These are phyloP conservation scores for Perkinsus olseni DNA, from an alignment of 169 alveolate species.

Conservation along the genomic window DNA sequence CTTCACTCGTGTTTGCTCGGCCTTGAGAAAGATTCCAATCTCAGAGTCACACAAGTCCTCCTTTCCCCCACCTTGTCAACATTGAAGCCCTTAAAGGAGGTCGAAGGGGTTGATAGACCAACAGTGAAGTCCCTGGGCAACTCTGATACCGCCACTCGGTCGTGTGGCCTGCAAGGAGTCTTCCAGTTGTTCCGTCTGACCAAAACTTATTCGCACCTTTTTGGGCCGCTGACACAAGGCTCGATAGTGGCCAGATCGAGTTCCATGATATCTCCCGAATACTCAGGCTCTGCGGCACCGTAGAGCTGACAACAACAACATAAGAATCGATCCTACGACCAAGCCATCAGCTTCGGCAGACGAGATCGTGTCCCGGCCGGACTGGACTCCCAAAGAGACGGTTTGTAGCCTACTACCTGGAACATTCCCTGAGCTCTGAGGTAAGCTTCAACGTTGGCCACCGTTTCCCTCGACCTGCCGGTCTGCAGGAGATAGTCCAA, in stretches of 20 bases:
- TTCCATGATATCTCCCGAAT: slow-evolving; percentile 17
- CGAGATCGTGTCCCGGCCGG: not conserved
- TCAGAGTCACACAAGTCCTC: not conserved
- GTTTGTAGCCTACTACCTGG: not conserved
- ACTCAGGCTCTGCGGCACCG: not conserved
- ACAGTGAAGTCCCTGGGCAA: slow-evolving; percentile 67
- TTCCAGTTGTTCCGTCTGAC: too few species aligned
- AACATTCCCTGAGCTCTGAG: slow-evolving; percentile 14
- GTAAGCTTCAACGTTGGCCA: slow-evolving; percentile 67
- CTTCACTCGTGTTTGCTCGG: not conserved
- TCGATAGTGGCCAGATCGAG: slow-evolving; percentile 54
- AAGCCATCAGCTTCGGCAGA: not conserved
- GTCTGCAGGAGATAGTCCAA: slow-evolving; percentile 76
- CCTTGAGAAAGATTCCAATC: too few species aligned
- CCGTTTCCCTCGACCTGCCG: slow-evolving; percentile 76
- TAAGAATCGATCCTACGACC: not conserved
- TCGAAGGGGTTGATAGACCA: slow-evolving; percentile 15
- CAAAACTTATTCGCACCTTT: too few species aligned
- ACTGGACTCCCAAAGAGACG: not conserved
- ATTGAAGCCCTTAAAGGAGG: not conserved
- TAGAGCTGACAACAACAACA: not conserved
- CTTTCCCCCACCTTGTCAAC: not conserved
- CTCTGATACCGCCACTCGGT: slow-evolving; percentile 67
- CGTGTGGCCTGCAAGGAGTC: slow-evolving; percentile 97
- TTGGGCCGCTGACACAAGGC: slow-evolving; percentile 90